Conservation (phyloP, 306 rosid species). For the Mucuna pruriens region DNA sequence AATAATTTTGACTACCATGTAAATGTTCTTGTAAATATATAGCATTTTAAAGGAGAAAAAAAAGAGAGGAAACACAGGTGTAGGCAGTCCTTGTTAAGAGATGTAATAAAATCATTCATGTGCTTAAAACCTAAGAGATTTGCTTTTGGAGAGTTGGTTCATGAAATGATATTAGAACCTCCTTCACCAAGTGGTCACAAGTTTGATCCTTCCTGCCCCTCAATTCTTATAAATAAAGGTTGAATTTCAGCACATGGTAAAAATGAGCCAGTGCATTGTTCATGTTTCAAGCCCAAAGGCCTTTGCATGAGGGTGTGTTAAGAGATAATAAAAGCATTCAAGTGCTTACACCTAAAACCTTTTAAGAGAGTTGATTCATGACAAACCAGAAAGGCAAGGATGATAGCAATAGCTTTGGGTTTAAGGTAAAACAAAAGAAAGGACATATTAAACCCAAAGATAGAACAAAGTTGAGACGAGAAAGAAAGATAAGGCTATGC, state of each 20-base stretch:
- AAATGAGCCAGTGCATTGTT: background rate
- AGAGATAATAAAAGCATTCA: slow-evolving; percentile 12
- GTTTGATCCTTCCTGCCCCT: background rate
- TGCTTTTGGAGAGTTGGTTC: slow-evolving; percentile 1
- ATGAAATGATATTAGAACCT: background rate
- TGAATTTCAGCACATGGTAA: background rate
- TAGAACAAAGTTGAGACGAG: background rate
- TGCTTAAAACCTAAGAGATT: slow-evolving; percentile 2
- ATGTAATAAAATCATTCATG: slow-evolving; percentile 7
- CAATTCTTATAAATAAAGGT: background rate
- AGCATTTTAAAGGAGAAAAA: slow-evolving; percentile 19
- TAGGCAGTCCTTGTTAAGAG: background rate
- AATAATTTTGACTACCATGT: slow-evolving; percentile 38
- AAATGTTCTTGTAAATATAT: slow-evolving; percentile 3
- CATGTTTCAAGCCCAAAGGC: slow-evolving; percentile 6
- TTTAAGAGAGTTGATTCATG: slow-evolving; percentile 1
- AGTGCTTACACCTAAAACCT: background rate
- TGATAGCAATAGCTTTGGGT: background rate
- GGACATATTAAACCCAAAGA: slow-evolving; percentile 13
- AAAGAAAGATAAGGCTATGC: slow-evolving; percentile 16
- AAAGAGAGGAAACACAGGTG: background rate
- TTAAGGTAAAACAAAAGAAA: slow-evolving; percentile 23
- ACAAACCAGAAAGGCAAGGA: slow-evolving; percentile 13
- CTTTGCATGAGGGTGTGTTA: background rate
- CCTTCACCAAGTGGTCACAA: slow-evolving; percentile 12